These are phyloP conservation scores for Chrysophaeum taylorii DNA, from an alignment of 352 stramenopile genomes.

Conservation along the genomic window DNA sequence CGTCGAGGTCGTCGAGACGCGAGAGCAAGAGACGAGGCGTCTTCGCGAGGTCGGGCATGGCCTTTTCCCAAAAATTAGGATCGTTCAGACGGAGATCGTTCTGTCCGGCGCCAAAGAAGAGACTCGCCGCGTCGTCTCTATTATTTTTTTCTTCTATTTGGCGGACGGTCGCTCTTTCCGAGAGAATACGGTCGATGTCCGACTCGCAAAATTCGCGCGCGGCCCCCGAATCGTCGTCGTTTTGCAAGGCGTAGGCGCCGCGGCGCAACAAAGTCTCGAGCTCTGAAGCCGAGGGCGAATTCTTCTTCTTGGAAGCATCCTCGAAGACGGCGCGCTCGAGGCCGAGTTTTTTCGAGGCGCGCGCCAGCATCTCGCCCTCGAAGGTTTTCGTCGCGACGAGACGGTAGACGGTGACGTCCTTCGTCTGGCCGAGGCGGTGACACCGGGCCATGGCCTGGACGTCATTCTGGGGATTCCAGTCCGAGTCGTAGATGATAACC, in stretches of 20 bases:
- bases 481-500: constrained; percentile 90
- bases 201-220: constrained; percentile 91
- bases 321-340: constrained; percentile 97
- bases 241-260: constrained; percentile 88
- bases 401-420: constrained; percentile 98
- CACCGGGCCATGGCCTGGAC: constrained; percentile 92
- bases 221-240: constrained; percentile 88
- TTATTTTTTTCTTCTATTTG: constrained; percentile 57
- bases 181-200: constrained; percentile 96
- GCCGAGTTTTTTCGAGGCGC: constrained; percentile 94
- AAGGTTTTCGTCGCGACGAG: constrained; percentile 98
- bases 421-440: constrained; percentile 98
- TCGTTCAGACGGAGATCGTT: constrained; percentile 95
- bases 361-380: constrained; percentile 98
- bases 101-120: constrained; percentile 42
- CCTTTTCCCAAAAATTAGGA: constrained; percentile 99
- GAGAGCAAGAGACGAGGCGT: constrained; percentile 50
- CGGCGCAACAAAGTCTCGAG: constrained; percentile 98
- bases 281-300: constrained; percentile 85
- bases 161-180: constrained; percentile 53
- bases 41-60: constrained; percentile 71
- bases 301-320: not conserved
- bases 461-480: constrained; percentile 98
- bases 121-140: constrained; percentile 55
- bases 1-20: constrained; percentile 30